Evolutionary conservation across 176 grass and related monocot species (phyloP).

Genomic region (Cymbopogon citratus): DNA sequence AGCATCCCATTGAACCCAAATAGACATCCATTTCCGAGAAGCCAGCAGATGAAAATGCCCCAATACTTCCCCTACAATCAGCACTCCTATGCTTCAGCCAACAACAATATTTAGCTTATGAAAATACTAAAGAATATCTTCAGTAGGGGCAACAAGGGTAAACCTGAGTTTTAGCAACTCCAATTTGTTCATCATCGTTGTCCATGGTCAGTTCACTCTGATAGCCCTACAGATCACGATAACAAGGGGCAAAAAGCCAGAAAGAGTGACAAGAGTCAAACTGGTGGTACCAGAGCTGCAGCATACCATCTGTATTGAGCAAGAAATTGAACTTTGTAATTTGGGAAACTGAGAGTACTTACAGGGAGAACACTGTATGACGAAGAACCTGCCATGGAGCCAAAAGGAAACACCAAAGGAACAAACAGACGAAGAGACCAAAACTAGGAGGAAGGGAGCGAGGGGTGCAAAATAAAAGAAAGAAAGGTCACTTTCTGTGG

Average conservation of each 20-base stretch:
- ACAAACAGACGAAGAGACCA: neutral
- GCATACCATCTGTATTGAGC: neutral
- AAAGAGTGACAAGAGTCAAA: neutral
- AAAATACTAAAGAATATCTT: neutral
- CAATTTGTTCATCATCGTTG: neutral
- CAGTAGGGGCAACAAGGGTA: neutral
- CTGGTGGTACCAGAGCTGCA: too few relatives aligned
- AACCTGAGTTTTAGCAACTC: conserved; percentile 19
- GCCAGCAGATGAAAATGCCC: conserved; percentile 61
- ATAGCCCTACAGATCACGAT: conserved; percentile 1
- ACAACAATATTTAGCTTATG: neutral
- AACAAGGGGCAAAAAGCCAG: neutral
- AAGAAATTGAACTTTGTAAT: neutral
- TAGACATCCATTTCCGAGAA: conserved; percentile 63
- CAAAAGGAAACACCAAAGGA: neutral
- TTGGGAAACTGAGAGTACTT: neutral
- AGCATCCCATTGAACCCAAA: conserved; percentile 75
- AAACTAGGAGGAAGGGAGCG: neutral
- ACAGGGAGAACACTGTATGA: conserved; percentile 15
- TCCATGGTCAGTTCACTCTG: conserved; percentile 8
- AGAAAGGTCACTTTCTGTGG: neutral
- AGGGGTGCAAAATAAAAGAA: neutral
- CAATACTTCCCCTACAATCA: conserved; percentile 41
- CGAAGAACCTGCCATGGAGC: neutral
- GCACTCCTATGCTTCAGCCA: neutral